Evolutionary conservation across 768 basidiomycete species (phyloP).

Genomic region (Chalciporus piperatus): DNA sequence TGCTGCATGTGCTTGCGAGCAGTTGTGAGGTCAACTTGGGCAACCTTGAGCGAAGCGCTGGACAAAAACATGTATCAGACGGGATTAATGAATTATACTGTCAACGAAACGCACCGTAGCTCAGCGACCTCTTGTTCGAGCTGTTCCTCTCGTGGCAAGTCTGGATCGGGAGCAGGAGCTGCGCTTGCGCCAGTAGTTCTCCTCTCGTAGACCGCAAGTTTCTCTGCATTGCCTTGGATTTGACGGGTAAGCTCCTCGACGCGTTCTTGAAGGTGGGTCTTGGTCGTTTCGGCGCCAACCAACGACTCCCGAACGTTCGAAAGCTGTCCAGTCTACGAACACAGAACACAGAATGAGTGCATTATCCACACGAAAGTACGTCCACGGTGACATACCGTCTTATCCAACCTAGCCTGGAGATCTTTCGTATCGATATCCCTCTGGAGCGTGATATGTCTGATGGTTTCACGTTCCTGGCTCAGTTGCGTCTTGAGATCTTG

Average conservation of each 20-base stretch:
- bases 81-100: not conserved
- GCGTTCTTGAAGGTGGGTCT: constrained; percentile 73
- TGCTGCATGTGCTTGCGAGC: constrained; percentile 76
- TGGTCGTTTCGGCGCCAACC: constrained; percentile 72
- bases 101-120: constrained; percentile 52
- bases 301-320: constrained; percentile 68
- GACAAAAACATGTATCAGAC: not conserved
- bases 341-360: constrained; percentile 9
- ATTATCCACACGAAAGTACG: not conserved
- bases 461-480: constrained; percentile 67
- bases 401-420: constrained; percentile 68
- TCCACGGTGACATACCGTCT: constrained; percentile 45
- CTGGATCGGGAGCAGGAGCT: constrained; percentile 38
- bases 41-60: constrained; percentile 73
- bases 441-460: constrained; percentile 73
- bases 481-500: constrained; percentile 73
- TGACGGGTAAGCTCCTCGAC: constrained; percentile 45
- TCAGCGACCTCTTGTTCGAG: constrained; percentile 84
- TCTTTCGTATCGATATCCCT: constrained; percentile 81
- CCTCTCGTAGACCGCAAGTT: constrained; percentile 83
- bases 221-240: constrained; percentile 76
- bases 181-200: constrained; percentile 38
- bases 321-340: constrained; percentile 55
- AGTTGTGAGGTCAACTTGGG: constrained; percentile 71
- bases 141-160: constrained; percentile 68